Base-by-base conservation (phyloP, 2,329 filamentous ascomycete species). In the Colletotrichum neosansevieriae region DNA sequence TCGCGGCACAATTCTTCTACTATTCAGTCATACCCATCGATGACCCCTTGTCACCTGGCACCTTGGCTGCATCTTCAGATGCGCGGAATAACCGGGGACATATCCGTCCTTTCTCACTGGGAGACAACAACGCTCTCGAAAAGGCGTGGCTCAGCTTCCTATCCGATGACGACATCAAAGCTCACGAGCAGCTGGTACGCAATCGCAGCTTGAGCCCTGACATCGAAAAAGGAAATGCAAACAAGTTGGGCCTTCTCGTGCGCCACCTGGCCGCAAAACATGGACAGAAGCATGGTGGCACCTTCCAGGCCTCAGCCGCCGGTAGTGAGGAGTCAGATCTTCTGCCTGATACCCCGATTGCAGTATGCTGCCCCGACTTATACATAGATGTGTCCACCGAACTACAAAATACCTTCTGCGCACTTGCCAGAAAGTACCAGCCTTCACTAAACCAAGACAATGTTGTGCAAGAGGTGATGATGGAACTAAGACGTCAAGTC, bases 1-100 rank as follows among this genome's bases (percentile, higher is more conserved):
- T 92, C 61, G 84, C 85, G 36, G 86, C 91, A 21, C 92, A 94
- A 71, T 97, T 94, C 81, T 97, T 97, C 80, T 97, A 97, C 79
- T 87, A 89, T 13, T 96, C 94, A 11, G 83, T 89, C 12, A 86
- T 95, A 57, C 91, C 94, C 34, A 94, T 97, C 75, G 94, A 97
- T 75, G 94, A 97, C 75, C 93, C 93, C 24, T 85, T 97, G n/a
- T 93, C 92, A 10, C 87, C 91, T 1, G 80, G 84, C 11, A 78
- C 85, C 80, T 75, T 88, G 78, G 76, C 87, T 75, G 78, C 78
- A 24, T 74, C 85, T 77, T 71, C 84, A 76, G 80, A 90, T 58
- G 76, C 84, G 13, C 86, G 82, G 63, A 78, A 85, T 63, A 79
- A 84, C 38, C 90, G 86, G 73, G 84, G 86, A 40, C 87, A 89